Percentiles rank a stretch among this genome's conserved stretches.
Evolutionary conservation across 2,329 filamentous ascomycete genomes (phyloP).

Genomic region (Monosporascus sp.): DNA sequence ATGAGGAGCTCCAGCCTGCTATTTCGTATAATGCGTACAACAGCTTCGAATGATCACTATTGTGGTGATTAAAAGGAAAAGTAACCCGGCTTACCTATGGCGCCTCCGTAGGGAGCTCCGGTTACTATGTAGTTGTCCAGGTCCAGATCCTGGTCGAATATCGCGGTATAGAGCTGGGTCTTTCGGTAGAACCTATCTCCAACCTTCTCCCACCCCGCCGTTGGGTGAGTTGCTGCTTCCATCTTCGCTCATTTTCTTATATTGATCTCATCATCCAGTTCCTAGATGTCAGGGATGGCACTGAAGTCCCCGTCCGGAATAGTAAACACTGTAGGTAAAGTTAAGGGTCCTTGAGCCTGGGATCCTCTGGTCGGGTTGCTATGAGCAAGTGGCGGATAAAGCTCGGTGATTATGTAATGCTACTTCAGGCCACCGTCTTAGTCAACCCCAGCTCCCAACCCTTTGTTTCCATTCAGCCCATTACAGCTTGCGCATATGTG

Average conservation of each 20-base stretch:
- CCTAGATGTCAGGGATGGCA: too few relatives aligned
- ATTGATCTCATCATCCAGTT: constrained; percentile 21
- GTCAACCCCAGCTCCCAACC: too few relatives aligned
- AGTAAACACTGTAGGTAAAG: not conserved
- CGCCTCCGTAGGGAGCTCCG: constrained; percentile 89
- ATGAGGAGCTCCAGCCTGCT: too few relatives aligned
- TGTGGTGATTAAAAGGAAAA: constrained; percentile 6
- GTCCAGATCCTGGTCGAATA: constrained; percentile 91
- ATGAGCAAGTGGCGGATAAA: not conserved
- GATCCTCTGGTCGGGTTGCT: not conserved
- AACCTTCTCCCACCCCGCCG: constrained; percentile 89
- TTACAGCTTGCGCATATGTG: too few relatives aligned
- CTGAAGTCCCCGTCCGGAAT: not conserved
- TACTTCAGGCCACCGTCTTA: not conserved
- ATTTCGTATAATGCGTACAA: too few relatives aligned
- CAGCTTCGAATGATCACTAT: too few relatives aligned
- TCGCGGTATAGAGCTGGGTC: constrained; percentile 82
- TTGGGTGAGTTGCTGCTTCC: constrained; percentile 56
- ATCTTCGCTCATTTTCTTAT: constrained; percentile 32
- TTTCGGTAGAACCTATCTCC: constrained; percentile 95
- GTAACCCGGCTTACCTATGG: constrained; percentile 63
- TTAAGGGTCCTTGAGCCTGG: too few relatives aligned
- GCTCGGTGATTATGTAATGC: not conserved
- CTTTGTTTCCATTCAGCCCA: too few relatives aligned
- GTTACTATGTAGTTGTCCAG: constrained; percentile 90